These are phyloP conservation scores for Melampsora abietis-canadensis DNA, from an alignment of 1,284 basidiomycete species.

Conservation along the genomic window DNA sequence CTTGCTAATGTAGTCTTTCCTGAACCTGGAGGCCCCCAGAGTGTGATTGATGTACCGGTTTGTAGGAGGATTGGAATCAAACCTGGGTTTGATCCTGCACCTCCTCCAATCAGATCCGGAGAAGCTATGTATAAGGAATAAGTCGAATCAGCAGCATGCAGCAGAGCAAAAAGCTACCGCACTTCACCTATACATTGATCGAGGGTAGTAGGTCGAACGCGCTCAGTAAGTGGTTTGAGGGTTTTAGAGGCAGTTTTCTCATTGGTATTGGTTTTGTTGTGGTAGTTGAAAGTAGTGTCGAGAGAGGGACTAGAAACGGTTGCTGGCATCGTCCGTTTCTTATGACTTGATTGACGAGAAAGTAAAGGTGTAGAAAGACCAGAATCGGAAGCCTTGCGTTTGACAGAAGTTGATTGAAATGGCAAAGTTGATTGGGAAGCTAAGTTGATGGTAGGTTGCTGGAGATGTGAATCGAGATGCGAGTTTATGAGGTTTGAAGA, in stretches of 20 bases:
- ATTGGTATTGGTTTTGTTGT: not conserved
- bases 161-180: not conserved
- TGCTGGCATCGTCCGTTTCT: not conserved
- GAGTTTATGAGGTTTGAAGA: slow-evolving; percentile 53
- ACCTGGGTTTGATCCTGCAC: slow-evolving; percentile 55
- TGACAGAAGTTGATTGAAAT: slow-evolving; percentile 4
- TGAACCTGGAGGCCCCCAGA: slow-evolving; percentile 71
- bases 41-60: slow-evolving; percentile 50
- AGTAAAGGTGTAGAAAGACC: not conserved
- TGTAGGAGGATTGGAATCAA: slow-evolving; percentile 60
- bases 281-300: not conserved
- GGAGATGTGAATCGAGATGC: slow-evolving; percentile 52
- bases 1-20: slow-evolving; percentile 79
- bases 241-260: not conserved
- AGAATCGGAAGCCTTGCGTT: not conserved
- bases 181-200: slow-evolving; percentile 24
- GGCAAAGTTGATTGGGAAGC: slow-evolving; percentile 16
- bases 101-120: slow-evolving; percentile 62
- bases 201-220: slow-evolving; percentile 26
- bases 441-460: not conserved
- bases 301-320: not conserved
- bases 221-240: slow-evolving; percentile 30
- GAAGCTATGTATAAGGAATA: slow-evolving; percentile 62
- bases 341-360: not conserved
- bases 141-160: not conserved